These are phyloP conservation scores for Umbilicaria muhlenbergii DNA, from an alignment of 495 filamentous ascomycete genomes.

Conservation along the genomic window DNA sequence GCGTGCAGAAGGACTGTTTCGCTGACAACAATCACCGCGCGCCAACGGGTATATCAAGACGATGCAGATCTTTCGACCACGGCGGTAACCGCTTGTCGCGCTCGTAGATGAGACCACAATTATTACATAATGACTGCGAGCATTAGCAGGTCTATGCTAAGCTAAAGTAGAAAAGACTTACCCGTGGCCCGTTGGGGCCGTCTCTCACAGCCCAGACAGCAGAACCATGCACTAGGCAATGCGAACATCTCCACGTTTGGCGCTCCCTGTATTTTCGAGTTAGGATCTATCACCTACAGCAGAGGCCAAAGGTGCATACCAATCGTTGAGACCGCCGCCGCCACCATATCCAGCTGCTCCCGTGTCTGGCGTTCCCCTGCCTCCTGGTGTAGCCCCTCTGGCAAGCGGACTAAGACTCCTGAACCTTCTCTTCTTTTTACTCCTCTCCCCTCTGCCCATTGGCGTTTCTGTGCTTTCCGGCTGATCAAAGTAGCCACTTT, in stretches of 20 bases:
- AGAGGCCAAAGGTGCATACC: conserved; percentile 21
- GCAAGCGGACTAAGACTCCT: conserved; percentile 68
- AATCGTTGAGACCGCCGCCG: conserved; percentile 58
- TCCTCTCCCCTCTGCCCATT: conserved; percentile 76
- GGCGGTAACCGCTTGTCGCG: conserved; percentile 71
- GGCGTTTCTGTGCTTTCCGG: conserved; percentile 39
- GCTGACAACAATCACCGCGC: conserved; percentile 3
- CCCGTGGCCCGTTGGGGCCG: conserved; percentile 70
- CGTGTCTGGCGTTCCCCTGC: conserved; percentile 61
- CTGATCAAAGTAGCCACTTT: conserved; percentile 42
- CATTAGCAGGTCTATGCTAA: conserved; percentile 5
- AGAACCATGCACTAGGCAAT: conserved; percentile 77
- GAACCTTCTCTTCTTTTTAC: conserved; percentile 87
- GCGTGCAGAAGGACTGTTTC: too few species aligned
- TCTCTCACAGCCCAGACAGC: conserved; percentile 91
- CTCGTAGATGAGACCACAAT: conserved; percentile 81
- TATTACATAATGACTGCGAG: conserved; percentile 73
- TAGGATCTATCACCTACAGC: neutral
- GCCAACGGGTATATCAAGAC: conserved; percentile 32
- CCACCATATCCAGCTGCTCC: conserved; percentile 47
- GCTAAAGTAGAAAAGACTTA: conserved; percentile 29
- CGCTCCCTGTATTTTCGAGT: conserved; percentile 42
- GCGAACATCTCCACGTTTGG: conserved; percentile 73
- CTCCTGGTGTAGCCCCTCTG: conserved; percentile 50
- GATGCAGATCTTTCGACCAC: conserved; percentile 69